phyloP scores from a whole-genome alignment of 2,329 filamentous ascomycete genomes.

The Monosporascus ibericus region DNA sequence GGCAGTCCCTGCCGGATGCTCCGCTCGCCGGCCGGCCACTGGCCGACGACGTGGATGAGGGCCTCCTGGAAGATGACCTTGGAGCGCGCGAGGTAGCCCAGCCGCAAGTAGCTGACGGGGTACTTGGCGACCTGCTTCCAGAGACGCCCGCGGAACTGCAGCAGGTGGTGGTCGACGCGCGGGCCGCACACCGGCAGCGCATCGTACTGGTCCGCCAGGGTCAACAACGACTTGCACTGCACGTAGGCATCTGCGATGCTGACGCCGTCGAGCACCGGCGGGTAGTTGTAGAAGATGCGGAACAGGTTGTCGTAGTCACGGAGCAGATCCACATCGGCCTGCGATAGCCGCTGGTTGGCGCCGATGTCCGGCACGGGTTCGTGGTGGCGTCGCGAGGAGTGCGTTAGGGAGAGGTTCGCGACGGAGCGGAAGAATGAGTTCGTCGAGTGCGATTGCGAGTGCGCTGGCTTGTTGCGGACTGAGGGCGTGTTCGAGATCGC shows the following conservation, averaged over 20 bases:
- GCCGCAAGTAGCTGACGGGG: slow-evolving; percentile 82
- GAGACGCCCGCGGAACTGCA: slow-evolving; percentile 83
- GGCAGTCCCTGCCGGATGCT: slow-evolving; percentile 71
- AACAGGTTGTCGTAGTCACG: slow-evolving; percentile 95
- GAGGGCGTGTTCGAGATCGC: slow-evolving; percentile 23
- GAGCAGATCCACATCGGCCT: slow-evolving; percentile 67
- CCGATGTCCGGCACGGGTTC: slow-evolving; percentile 22
- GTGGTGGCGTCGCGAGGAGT: not conserved
- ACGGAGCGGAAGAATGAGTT: slow-evolving; percentile 78
- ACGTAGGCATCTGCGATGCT: slow-evolving; percentile 92
- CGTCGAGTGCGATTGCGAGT: slow-evolving; percentile 46
- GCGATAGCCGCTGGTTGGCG: slow-evolving; percentile 37
- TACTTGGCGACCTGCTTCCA: slow-evolving; percentile 98
- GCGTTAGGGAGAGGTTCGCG: slow-evolving; percentile 60
- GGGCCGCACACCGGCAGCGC: slow-evolving; percentile 82
- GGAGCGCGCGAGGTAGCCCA: slow-evolving; percentile 79
- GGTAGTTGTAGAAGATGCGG: slow-evolving; percentile 91
- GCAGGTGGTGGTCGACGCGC: slow-evolving; percentile 84
- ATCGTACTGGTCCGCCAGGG: slow-evolving; percentile 91
- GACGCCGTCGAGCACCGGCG: slow-evolving; percentile 72
- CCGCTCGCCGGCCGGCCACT: slow-evolving; percentile 79
- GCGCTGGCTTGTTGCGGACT: slow-evolving; percentile 50
- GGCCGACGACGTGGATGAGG: slow-evolving; percentile 86
- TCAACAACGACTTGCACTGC: slow-evolving; percentile 85
- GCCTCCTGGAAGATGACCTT: slow-evolving; percentile 83